Conservation (phyloP, 164 flowering plant species). For the Piper longum region DNA sequence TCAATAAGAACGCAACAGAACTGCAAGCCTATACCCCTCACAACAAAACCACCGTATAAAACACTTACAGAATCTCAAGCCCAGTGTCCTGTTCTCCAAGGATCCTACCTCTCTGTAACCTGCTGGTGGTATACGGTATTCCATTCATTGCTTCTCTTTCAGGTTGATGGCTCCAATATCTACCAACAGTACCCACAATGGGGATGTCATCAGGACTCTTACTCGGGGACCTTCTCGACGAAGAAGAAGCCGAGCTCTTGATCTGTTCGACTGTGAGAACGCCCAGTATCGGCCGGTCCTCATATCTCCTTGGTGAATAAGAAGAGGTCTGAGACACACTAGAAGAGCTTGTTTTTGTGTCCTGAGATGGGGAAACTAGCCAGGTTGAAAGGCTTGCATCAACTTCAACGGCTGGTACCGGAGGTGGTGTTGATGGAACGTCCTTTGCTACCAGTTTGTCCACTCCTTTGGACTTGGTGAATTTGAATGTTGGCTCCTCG, state of each 20-base stretch:
- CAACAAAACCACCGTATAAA: neutral
- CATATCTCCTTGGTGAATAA: constrained; percentile 29
- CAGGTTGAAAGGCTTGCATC: constrained; percentile 65
- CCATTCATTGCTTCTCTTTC: constrained; percentile 34
- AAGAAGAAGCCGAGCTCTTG: constrained; percentile 39
- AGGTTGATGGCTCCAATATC: constrained; percentile 51
- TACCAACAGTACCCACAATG: constrained; percentile 75
- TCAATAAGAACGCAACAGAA: constrained; percentile 1
- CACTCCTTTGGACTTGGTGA: constrained; percentile 8
- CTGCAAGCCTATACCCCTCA: neutral
- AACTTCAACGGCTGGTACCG: constrained; percentile 29
- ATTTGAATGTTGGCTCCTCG: constrained; percentile 31
- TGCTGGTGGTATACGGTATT: constrained; percentile 91
- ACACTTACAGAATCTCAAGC: constrained; percentile 3
- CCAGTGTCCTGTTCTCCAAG: constrained; percentile 1
- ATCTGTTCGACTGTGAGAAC: constrained; percentile 76
- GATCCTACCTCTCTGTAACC: constrained; percentile 75
- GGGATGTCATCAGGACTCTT: constrained; percentile 75
- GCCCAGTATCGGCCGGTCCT: constrained; percentile 82
- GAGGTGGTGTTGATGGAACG: constrained; percentile 1
- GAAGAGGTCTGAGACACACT: constrained; percentile 26
- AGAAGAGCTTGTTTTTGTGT: constrained; percentile 18
- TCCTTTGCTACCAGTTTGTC: constrained; percentile 17
- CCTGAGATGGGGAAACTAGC: constrained; percentile 32
- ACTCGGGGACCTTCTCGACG: constrained; percentile 71